Conservation (phyloP, 2,329 filamentous ascomycete species). For the Aschersonia sp. region DNA sequence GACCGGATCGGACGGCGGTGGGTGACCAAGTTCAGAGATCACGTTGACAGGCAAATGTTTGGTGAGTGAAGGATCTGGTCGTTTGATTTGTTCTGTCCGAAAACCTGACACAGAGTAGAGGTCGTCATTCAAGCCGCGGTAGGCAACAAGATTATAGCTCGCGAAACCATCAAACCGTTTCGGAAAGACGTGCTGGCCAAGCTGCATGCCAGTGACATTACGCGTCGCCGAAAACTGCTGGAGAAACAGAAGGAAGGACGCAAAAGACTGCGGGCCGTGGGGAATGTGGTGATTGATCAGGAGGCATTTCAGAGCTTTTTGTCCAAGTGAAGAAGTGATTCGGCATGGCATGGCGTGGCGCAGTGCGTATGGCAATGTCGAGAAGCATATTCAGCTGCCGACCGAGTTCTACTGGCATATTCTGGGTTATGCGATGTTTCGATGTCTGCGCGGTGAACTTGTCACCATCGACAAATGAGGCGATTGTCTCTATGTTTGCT, state of each 20-base stretch:
- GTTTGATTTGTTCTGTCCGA: neutral
- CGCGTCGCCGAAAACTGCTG: slow-evolving; percentile 68
- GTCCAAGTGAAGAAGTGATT: slow-evolving; percentile 42
- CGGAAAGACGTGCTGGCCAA: slow-evolving; percentile 90
- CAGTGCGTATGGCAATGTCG: no score
- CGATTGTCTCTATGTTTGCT: no score
- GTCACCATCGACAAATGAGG: no score
- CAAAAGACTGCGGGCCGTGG: slow-evolving; percentile 70
- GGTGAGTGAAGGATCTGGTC: slow-evolving; percentile 18
- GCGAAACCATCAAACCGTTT: slow-evolving; percentile 93
- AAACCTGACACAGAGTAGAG: slow-evolving; percentile 30
- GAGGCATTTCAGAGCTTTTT: slow-evolving; percentile 91
- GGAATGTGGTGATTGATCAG: slow-evolving; percentile 93
- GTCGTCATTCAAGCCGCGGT: slow-evolving; percentile 86
- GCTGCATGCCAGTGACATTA: slow-evolving; percentile 80
- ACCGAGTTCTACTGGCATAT: no score
- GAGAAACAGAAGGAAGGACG: slow-evolving; percentile 96
- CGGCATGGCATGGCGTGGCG: neutral
- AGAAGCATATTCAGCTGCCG: no score
- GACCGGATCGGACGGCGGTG: slow-evolving; percentile 71
- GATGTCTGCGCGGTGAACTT: no score
- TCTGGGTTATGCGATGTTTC: no score
- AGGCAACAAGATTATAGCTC: slow-evolving; percentile 68
- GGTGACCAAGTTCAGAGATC: slow-evolving; percentile 94
- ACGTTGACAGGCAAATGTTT: slow-evolving; percentile 94